A percentile compares a stretch with the other conserved stretches of the same genome.
phyloP scores from a whole-genome alignment of 2,329 filamentous ascomycete genomes.

The Aspergillus costaricaensis region DNA sequence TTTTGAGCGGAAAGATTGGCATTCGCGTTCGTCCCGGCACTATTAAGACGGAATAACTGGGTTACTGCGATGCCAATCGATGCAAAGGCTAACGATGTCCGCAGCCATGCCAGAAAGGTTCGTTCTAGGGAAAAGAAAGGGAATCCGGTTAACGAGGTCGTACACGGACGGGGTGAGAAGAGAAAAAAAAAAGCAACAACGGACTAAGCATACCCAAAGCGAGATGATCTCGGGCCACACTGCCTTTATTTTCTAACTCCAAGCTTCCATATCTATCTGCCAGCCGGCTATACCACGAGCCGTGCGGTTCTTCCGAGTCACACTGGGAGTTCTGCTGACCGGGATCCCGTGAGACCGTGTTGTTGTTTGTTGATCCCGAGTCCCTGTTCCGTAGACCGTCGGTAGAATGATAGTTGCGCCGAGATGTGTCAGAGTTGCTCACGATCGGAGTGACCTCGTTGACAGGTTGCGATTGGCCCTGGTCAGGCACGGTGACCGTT shows the following conservation, averaged over 20 bases:
- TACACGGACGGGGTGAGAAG: conserved; percentile 5
- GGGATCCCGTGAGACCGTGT: conserved; percentile 6
- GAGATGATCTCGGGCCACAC: conserved; percentile 65
- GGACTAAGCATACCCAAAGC: conserved; percentile 54
- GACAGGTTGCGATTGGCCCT: conserved; percentile 19
- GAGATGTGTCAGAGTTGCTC: conserved; percentile 22
- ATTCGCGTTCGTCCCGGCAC: conserved; percentile 30
- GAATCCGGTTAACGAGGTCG: conserved; percentile 4
- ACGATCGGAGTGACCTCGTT: conserved; percentile 39
- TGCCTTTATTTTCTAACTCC: conserved; percentile 67
- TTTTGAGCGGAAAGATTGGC: conserved; percentile 16
- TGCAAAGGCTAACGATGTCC: conserved; percentile 66
- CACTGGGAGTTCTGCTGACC: conserved; percentile 8
- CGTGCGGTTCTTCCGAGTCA: conserved; percentile 19
- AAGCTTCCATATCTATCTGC: conserved; percentile 63
- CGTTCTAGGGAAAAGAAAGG: conserved; percentile 52
- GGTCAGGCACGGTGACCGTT: conserved; percentile 22
- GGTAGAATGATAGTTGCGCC: conserved; percentile 38
- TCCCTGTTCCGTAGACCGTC: conserved; percentile 23
- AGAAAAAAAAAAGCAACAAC: neutral
- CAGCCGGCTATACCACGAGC: conserved; percentile 50
- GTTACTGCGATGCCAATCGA: conserved; percentile 67
- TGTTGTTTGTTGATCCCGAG: conserved; percentile 15
- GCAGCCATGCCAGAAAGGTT: conserved; percentile 69
- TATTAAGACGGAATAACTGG: conserved; percentile 67